phyloP scores from a whole-genome alignment of 2,329 filamentous ascomycete species.

The Fusarium nygamai region DNA sequence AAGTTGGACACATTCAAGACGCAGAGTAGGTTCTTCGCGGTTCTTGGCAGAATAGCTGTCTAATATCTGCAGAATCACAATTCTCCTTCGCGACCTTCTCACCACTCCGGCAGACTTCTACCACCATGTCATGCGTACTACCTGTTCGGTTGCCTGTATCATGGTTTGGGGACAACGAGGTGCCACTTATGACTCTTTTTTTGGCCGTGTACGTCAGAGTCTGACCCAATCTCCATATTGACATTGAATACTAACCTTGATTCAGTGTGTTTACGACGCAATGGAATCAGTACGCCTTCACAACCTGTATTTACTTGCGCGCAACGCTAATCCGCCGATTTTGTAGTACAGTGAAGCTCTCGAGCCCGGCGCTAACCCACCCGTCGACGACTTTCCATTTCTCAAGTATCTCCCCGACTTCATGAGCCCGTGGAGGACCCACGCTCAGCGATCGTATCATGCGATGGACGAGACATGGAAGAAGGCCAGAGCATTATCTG shows the following conservation, averaged over 20 bases:
- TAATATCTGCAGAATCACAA: neutral
- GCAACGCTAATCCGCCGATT: neutral
- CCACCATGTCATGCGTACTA: neutral
- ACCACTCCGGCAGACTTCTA: neutral
- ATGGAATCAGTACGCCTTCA: neutral
- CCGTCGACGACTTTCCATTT: neutral
- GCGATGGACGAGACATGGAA: neutral
- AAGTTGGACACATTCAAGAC: neutral
- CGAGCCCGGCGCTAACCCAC: neutral
- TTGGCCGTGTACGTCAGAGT: neutral
- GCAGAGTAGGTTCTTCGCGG: neutral
- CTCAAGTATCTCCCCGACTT: neutral
- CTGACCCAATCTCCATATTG: neutral
- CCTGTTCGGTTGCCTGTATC: neutral
- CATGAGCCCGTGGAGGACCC: neutral
- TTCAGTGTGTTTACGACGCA: neutral
- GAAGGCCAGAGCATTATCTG: neutral
- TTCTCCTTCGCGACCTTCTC: neutral
- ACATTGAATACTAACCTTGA: neutral
- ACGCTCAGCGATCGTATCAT: neutral
- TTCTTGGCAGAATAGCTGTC: neutral
- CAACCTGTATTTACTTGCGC: accelerated
- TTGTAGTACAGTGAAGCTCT: neutral
- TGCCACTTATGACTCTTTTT: neutral
- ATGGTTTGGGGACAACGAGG: neutral